Base-by-base conservation (phyloP, 139 green algal species). In the Limnomonas spitsbergensis region DNA sequence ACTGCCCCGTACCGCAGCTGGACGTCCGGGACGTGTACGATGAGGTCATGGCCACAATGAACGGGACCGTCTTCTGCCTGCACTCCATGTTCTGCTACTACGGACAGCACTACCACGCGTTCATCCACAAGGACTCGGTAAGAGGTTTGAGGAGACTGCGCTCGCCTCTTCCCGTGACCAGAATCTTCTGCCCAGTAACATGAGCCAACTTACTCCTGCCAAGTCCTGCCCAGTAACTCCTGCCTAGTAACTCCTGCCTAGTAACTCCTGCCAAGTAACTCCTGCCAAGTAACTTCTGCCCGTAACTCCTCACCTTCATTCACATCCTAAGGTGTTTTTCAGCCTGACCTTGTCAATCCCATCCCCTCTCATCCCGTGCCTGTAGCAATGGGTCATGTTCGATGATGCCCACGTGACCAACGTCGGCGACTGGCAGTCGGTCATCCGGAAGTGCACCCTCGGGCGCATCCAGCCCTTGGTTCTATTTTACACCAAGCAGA, bases 61-160 rank as follows among this genome's bases (percentile, higher is more conserved):
- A n/a, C n/a, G n/a, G n/a, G n/a, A n/a, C n/a, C n/a, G n/a, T n/a
- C n/a, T n/a, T n/a, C 81, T 40, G 77, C 34, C 87, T 95, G 70
- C 81, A 81, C 82, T 87, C 83, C 81, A 91, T 94, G 89, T 91
- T 97, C 78, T 94, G 92, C 77, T 97, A 96, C 88, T 96, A 95
- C 74, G 92, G 93, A 27, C 82, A 87, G 83, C 93, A 97, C 80
- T 97, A 97, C 89, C 84, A 92, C 54, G 94, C 92, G 27, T 93
- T 97, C 75, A 91, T 94, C 68, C 69, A 77, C 83, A 79, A 81
- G 61, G 71, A 54, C 1, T 42, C 42, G 42, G 42, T 54, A 9
- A 9, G 42, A 27, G 6, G 40, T 54, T 54, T 6, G 9, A 38
- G n/a, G n/a, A n/a, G n/a, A n/a, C n/a, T n/a, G n/a, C n/a, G n/a